Conservation (phyloP, 768 basidiomycete species). For the Suillus alpinus region DNA sequence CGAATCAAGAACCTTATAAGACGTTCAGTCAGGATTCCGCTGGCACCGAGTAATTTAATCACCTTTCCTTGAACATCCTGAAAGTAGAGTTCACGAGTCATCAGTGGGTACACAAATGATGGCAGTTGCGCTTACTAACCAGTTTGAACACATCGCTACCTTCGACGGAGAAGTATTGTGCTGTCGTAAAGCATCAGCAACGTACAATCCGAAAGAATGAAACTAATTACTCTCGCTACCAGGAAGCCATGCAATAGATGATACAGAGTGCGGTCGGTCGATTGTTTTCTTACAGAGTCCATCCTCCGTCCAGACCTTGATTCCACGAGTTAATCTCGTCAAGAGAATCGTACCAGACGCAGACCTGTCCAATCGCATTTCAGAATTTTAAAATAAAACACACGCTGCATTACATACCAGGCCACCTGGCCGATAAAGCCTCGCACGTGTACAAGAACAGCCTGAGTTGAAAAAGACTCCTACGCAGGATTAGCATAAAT, state of each 20-base stretch:
- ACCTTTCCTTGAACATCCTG: slow-evolving; percentile 47
- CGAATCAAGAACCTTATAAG: slow-evolving; percentile 33
- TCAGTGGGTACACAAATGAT: slow-evolving; percentile 7
- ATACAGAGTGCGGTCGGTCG: slow-evolving; percentile 42
- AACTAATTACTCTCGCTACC: slow-evolving; percentile 39
- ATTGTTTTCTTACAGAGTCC: slow-evolving; percentile 52
- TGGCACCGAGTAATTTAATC: background rate
- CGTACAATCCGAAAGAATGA: slow-evolving; percentile 4
- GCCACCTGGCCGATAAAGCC: slow-evolving; percentile 57
- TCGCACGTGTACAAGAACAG: slow-evolving; percentile 48
- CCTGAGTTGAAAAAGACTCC: slow-evolving; percentile 43
- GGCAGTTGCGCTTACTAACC: slow-evolving; percentile 23
- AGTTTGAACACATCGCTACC: slow-evolving; percentile 45
- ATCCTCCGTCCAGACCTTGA: slow-evolving; percentile 57
- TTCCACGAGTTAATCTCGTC: slow-evolving; percentile 45
- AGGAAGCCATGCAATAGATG: slow-evolving; percentile 54
- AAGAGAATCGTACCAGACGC: slow-evolving; percentile 44
- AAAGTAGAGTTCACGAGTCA: slow-evolving; percentile 13
- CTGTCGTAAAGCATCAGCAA: slow-evolving; percentile 9
- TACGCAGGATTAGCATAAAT: slow-evolving; percentile 19
- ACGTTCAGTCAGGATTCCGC: background rate
- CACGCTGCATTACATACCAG: slow-evolving; percentile 32
- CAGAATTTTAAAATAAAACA: slow-evolving; percentile 1
- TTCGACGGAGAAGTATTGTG: slow-evolving; percentile 55
- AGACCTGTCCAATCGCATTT: slow-evolving; percentile 34